These are phyloP conservation scores for Magnaporthiopsis poae DNA, from an alignment of 2,329 filamentous ascomycete genomes.

Conservation along the genomic window DNA sequence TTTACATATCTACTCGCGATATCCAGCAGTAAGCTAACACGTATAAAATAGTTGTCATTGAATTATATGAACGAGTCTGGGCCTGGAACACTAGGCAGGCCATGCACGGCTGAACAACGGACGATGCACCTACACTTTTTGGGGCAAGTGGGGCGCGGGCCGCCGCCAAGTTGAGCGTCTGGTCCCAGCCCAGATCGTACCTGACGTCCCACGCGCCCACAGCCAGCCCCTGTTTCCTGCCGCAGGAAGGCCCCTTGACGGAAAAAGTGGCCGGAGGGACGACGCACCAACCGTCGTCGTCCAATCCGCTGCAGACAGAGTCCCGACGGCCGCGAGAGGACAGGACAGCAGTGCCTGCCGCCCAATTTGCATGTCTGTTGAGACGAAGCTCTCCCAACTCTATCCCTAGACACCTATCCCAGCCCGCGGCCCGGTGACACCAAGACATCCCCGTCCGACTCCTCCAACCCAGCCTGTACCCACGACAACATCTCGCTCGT, in stretches of 20 bases:
- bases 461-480: background rate
- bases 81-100: no score
- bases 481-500: background rate
- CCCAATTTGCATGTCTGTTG: background rate
- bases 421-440: background rate
- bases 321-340: background rate
- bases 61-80: no score
- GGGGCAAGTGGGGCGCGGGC: no score
- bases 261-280: background rate
- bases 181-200: background rate
- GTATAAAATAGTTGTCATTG: no score
- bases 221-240: background rate
- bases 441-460: background rate
- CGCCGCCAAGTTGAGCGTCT: background rate
- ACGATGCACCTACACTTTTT: background rate
- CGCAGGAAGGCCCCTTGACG: background rate
- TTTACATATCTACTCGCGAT: no score
- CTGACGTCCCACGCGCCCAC: background rate
- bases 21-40: no score
- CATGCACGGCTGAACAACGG: background rate
- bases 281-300: background rate
- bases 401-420: no score
- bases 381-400: background rate
- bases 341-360: background rate
- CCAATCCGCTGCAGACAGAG: background rate